Evolutionary conservation across 2,329 filamentous ascomycete species (phyloP), one percentile per base, ranked within the genome.

Genomic region (Colletotrichum lini): DNA sequence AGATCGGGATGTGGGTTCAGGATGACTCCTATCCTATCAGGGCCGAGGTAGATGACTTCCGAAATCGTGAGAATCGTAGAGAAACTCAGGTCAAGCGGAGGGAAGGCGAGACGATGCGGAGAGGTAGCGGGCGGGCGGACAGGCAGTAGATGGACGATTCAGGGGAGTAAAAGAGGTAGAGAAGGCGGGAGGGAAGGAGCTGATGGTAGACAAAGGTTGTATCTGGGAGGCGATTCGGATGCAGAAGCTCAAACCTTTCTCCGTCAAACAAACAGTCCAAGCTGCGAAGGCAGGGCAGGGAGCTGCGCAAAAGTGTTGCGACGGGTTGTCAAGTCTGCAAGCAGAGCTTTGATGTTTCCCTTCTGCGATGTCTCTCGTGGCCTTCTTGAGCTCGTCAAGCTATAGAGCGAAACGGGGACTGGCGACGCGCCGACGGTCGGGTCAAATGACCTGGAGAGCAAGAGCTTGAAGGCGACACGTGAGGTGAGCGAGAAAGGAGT

Each of bases 171-270:
- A 66, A 73, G 71, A 44, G 44, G 52, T 59, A 66, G 38, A 67
- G 61, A 70, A 70, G 70, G 62, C 30, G 60, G 66, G 60, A 57
- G 30, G 60, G 54, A 54, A 70, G 49, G 59, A 72, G 60, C 40
- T 73, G 70, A 66, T 70, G 72, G 66, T 66, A 64, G 62, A 57
- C 67, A 61, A 73, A 73, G 70, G 68, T 75, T 75, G 74, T 73
- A 74, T 71, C 73, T 69, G 72, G 69, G 72, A 74, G 71, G 77
- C 77, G 77, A 78, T 74, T 74, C 78, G 78, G 76, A 79, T 71
- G 76, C 77, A 75, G 77, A 76, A 76, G 76, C 78, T 79, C 80
- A 82, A 82, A 82, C 80, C 80, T 82, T 80, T 79, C 76, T 79
- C 77, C 73, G 75, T 75, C 76, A 77, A 79, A 76, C 73, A 67